Conservation (phyloP, 1,284 basidiomycete genomes). For the Ganoderma multipileum region DNA sequence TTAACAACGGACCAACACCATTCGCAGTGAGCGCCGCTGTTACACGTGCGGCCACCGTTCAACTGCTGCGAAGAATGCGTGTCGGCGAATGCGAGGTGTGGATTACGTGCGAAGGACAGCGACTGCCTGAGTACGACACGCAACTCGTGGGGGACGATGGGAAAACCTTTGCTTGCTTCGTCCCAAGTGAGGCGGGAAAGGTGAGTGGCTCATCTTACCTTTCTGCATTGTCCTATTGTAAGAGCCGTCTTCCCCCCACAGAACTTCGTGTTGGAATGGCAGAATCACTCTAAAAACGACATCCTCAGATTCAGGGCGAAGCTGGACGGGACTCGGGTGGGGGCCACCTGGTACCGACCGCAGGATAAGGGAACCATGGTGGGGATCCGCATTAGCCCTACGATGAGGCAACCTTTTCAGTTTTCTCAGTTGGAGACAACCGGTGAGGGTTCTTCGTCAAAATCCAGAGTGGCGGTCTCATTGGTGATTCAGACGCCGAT, state of each 20-base stretch:
- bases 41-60: not conserved
- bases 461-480: not conserved
- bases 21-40: not conserved
- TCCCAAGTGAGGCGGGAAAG: constrained; percentile 28
- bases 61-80: not conserved
- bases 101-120: constrained; percentile 16
- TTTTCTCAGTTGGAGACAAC: not conserved
- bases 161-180: constrained; percentile 15
- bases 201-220: constrained; percentile 1
- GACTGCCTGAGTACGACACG: constrained; percentile 15
- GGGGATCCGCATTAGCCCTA: not conserved
- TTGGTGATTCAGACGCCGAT: not conserved
- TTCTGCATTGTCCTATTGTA: not conserved
- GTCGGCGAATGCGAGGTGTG: constrained; percentile 2
- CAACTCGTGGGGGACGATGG: constrained; percentile 6
- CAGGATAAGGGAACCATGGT: not conserved
- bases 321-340: constrained; percentile 1
- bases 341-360: not conserved
- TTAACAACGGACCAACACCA: not conserved
- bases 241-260: not conserved
- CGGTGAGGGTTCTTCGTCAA: not conserved
- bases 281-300: not conserved
- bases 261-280: constrained; percentile 11
- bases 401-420: not conserved
- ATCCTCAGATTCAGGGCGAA: not conserved